Evolutionary conservation across 805 yeast species (phyloP).

Genomic region (Huiozyma sinensis): DNA sequence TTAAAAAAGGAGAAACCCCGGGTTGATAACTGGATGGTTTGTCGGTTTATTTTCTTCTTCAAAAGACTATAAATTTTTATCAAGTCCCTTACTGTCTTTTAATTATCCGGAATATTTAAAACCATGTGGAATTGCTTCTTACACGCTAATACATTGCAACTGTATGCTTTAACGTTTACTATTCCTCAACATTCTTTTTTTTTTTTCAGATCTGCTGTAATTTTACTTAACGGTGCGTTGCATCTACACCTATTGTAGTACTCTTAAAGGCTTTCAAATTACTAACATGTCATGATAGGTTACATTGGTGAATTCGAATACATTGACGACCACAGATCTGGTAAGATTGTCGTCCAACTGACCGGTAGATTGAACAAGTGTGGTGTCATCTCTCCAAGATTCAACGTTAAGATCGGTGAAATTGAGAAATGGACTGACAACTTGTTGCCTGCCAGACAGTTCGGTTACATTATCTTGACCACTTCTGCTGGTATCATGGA

Average conservation of each 20-base stretch:
- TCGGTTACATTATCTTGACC: conserved; percentile 94
- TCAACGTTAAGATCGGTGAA: conserved; percentile 89
- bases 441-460: conserved; percentile 97
- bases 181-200: conserved; percentile 44
- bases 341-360: conserved; percentile 90
- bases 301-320: conserved; percentile 98
- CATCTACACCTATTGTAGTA: neutral
- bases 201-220: neutral
- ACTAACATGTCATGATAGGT: conserved; percentile 14
- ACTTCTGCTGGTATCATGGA: conserved; percentile 99
- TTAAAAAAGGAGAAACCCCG: conserved; percentile 36
- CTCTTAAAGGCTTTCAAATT: neutral
- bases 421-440: conserved; percentile 97
- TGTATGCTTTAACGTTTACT: conserved; percentile 47
- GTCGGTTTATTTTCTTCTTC: conserved; percentile 37
- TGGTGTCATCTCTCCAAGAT: conserved; percentile 98
- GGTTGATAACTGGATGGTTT: conserved; percentile 97
- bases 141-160: conserved; percentile 36
- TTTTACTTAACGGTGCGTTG: neutral
- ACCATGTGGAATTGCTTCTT: conserved; percentile 48
- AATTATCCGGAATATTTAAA: conserved; percentile 81
- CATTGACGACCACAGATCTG: conserved; percentile 98
- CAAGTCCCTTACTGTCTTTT: conserved; percentile 94
- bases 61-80: conserved; percentile 6
- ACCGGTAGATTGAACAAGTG: conserved; percentile 98